Conservation (phyloP, 2,329 filamentous ascomycete genomes). For the Colletotrichum aenigma region DNA sequence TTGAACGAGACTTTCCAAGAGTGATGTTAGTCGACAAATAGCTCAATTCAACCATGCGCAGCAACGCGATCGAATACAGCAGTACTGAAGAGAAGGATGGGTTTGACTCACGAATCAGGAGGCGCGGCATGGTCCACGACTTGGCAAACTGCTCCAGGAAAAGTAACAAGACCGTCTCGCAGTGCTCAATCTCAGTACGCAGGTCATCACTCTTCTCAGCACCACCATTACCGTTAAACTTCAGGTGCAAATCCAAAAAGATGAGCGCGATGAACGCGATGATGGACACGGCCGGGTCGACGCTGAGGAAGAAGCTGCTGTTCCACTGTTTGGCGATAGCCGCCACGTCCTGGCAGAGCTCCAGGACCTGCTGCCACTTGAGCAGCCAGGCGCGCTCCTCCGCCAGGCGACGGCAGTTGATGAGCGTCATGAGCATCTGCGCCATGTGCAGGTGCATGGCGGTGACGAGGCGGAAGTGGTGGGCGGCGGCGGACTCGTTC, state of each 20-base stretch:
- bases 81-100: neutral
- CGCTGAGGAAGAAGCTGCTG: neutral
- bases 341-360: constrained; percentile 17
- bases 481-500: neutral
- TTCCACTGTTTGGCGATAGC: neutral
- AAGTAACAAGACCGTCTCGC: constrained; percentile 7
- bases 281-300: neutral
- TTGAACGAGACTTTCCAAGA: neutral
- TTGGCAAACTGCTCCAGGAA: constrained; percentile 19
- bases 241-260: neutral
- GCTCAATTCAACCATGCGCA: fast-evolving
- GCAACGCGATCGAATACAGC: neutral
- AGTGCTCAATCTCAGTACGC: neutral
- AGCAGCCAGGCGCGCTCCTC: constrained; percentile 13
- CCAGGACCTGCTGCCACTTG: constrained; percentile 20
- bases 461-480: constrained; percentile 17
- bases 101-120: constrained; percentile 17
- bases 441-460: constrained; percentile 19
- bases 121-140: constrained; percentile 16
- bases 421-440: constrained; percentile 13
- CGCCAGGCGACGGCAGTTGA: neutral
- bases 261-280: neutral
- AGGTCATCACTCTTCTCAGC: neutral
- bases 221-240: neutral
- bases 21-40: neutral